Base-by-base conservation (phyloP, 495 filamentous ascomycete genomes). In the Podospora conica region DNA sequence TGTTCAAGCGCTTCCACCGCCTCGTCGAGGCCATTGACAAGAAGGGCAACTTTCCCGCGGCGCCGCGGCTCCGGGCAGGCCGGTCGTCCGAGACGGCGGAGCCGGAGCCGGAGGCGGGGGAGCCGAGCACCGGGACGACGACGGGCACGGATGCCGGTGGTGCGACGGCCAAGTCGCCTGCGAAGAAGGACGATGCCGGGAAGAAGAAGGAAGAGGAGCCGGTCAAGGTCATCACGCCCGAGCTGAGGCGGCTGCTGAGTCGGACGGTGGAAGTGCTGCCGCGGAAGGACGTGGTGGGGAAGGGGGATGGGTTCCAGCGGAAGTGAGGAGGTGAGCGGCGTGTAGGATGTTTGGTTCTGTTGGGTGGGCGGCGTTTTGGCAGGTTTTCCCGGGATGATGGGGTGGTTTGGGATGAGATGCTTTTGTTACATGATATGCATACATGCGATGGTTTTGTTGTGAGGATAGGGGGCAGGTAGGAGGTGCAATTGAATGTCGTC, bases 21-120 rank as follows among this genome's bases (percentile, higher is more conserved):
- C 86, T 90, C 0, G 87, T 99, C 28, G 91, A 98, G 67, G 89
- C 90, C 9, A 87, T 95, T 40, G 95, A 99, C 73, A 96, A 92
- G 72, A 87, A 90, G 66, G 89, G 88, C 53, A 93, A 94, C 72
- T 95, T 95, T 7, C 81, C 85, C 0, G 81, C 40, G 18, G 40
- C 86, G 1, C 83, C 89, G 9, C 64, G 9, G 75, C 79, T 63
- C 75, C 84, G 27, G 40, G 53, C 1, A 65, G 68, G 29, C 10
- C 15, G 63, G n/a, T 61, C 56, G n/a, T 60, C 55, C 25, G 54
- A 61, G 21, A 68, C 70, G n/a, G 66, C 68, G 31, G 60, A 74
- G 12, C 69, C 71, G 28, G 64, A 53, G 31, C 21, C 9, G 9
- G 28, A 53, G 12, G 15, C 54, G 11, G 55, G 21, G 5, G 40